These are phyloP conservation scores for Aechmea fasciata DNA, from an alignment of 176 grass and related monocot genomes.

Conservation along the genomic window DNA sequence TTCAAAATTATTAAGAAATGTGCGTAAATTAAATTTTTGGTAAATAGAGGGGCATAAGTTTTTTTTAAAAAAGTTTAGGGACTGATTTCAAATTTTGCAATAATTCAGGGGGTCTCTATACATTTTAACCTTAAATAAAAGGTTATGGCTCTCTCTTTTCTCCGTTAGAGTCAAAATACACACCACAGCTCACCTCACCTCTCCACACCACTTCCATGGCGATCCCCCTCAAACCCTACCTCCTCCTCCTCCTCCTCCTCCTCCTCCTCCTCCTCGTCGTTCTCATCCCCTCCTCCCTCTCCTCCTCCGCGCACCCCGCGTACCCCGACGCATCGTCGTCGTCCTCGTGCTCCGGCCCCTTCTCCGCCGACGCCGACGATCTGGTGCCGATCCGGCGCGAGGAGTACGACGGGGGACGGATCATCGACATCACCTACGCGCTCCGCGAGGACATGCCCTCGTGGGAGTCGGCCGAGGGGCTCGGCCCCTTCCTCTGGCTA, in stretches of 20 bases:
- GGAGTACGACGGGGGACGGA: constrained; percentile 40
- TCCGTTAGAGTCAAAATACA: too few species aligned
- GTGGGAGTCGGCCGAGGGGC: constrained; percentile 36
- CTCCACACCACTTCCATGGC: too few species aligned
- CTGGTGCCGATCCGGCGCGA: constrained; percentile 26
- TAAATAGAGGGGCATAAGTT: too few species aligned
- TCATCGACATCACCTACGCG: constrained; percentile 62
- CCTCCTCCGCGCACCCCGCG: not conserved
- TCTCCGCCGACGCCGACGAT: not conserved
- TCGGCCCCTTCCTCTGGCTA: constrained; percentile 48
- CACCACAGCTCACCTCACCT: too few species aligned
- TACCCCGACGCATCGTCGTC: not conserved
- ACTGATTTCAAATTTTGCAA: too few species aligned
- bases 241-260: constrained; percentile 1
- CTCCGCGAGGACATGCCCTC: constrained; percentile 54
- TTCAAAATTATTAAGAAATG: too few species aligned
- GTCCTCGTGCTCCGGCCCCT: constrained; percentile 16
- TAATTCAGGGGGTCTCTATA: too few species aligned
- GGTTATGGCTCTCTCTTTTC: too few species aligned
- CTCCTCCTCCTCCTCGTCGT: constrained; percentile 32
- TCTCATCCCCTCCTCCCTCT: not conserved
- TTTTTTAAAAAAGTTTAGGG: too few species aligned
- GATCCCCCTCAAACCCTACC: too few species aligned
- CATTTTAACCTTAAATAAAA: too few species aligned
- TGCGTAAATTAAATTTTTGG: too few species aligned